These are phyloP conservation scores for Fusarium albosuccineum DNA, from an alignment of 2,329 filamentous ascomycete species.

Conservation along the genomic window DNA sequence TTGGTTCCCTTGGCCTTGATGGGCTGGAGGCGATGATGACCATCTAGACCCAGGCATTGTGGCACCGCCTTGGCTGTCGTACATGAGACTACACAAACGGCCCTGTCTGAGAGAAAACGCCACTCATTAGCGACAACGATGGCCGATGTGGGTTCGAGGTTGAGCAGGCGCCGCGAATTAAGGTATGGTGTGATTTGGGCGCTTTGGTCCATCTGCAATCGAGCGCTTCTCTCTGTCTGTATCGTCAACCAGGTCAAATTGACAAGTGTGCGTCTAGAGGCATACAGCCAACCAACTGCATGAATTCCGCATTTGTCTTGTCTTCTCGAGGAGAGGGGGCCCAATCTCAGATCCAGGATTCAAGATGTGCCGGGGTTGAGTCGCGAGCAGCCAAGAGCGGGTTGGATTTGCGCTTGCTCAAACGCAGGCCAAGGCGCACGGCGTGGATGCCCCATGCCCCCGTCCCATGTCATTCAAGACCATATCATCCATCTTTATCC, in stretches of 20 bases:
- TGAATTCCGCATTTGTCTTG: slow-evolving; percentile 30
- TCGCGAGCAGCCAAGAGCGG: slow-evolving; percentile 30
- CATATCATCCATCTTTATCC: slow-evolving; percentile 36
- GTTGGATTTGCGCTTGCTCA: slow-evolving; percentile 29
- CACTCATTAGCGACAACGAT: slow-evolving; percentile 32
- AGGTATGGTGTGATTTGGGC: slow-evolving; percentile 46
- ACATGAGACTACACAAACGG: slow-evolving; percentile 40
- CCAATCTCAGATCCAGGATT: slow-evolving; percentile 43
- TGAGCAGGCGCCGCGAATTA: slow-evolving; percentile 33
- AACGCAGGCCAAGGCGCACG: slow-evolving; percentile 31
- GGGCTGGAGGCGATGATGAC: slow-evolving; percentile 34
- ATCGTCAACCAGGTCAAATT: slow-evolving; percentile 38
- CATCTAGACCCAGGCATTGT: slow-evolving; percentile 36
- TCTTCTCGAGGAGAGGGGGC: slow-evolving; percentile 33
- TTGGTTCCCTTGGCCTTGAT: slow-evolving; percentile 35
- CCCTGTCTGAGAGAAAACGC: slow-evolving; percentile 34
- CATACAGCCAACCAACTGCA: slow-evolving; percentile 42
- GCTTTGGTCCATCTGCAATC: slow-evolving; percentile 37
- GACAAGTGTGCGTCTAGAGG: slow-evolving; percentile 21
- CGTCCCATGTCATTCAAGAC: slow-evolving; percentile 18
- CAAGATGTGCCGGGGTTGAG: slow-evolving; percentile 31
- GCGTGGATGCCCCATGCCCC: slow-evolving; percentile 21
- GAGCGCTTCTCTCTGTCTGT: slow-evolving; percentile 30
- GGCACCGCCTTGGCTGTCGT: slow-evolving; percentile 40
- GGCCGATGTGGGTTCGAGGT: slow-evolving; percentile 43